A percentile compares a stretch with the other conserved stretches of the same genome.
Evolutionary conservation across 2,329 filamentous ascomycete genomes (phyloP).

Genomic region (Phaeosphaeriaceae sp.): DNA sequence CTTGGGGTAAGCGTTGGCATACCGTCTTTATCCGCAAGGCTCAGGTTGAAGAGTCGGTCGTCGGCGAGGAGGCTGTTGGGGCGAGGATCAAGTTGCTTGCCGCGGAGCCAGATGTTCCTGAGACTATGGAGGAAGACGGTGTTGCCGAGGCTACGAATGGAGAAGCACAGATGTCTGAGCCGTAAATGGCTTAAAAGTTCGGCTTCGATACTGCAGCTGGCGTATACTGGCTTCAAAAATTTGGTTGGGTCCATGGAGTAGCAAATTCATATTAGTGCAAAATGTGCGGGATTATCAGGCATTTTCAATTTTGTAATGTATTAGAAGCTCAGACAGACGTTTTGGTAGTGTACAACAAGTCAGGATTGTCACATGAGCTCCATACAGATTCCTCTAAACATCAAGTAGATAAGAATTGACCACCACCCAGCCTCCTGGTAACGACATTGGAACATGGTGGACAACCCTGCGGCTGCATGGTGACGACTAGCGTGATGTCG

Average conservation of each 20-base stretch:
- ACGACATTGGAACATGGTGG: neutral
- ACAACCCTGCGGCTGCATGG: conserved; percentile 11
- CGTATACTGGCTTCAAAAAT: too few species aligned
- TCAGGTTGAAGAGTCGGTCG: conserved; percentile 81
- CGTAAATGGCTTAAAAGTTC: neutral
- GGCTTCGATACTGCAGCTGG: too few species aligned
- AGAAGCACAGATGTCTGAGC: conserved; percentile 28
- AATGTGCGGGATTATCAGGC: neutral
- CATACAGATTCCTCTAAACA: neutral
- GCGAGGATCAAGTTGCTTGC: conserved; percentile 50
- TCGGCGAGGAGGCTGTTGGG: conserved; percentile 61
- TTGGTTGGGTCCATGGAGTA: neutral
- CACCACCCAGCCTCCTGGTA: neutral
- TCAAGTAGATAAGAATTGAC: neutral
- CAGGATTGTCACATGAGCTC: neutral
- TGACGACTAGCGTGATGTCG: conserved; percentile 20
- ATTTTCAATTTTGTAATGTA: neutral
- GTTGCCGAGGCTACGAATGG: conserved; percentile 30
- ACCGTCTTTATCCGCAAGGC: conserved; percentile 81
- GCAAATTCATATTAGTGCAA: neutral
- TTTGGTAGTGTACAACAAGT: neutral
- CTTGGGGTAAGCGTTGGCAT: conserved; percentile 87
- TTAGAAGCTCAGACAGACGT: neutral
- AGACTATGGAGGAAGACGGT: conserved; percentile 30
- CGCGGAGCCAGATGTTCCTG: conserved; percentile 32